Evolutionary conservation across 179 eudicot genomes (phyloP).

Genomic region (Drosera spatulata): DNA sequence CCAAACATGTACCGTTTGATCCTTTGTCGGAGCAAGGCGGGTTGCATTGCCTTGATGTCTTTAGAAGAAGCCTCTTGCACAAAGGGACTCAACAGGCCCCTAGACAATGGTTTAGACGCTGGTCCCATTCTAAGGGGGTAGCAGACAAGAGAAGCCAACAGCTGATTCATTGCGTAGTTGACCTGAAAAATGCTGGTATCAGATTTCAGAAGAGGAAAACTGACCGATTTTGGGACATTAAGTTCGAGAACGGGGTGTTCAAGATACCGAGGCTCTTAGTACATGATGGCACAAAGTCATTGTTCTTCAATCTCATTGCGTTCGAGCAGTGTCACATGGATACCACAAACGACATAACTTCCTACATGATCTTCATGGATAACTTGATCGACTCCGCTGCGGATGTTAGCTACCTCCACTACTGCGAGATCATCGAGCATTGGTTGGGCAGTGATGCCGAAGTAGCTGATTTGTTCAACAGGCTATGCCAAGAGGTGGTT

Average conservation of each 20-base stretch:
- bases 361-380: constrained; percentile 88
- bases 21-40: constrained; percentile 56
- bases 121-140: constrained; percentile 39
- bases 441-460: constrained; percentile 85
- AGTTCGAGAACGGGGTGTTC: constrained; percentile 56
- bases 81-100: constrained; percentile 49
- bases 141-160: constrained; percentile 71
- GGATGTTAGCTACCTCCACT: constrained; percentile 74
- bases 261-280: constrained; percentile 57
- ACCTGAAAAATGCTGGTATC: constrained; percentile 64
- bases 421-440: constrained; percentile 74
- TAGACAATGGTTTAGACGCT: constrained; percentile 46
- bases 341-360: constrained; percentile 65
- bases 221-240: constrained; percentile 76
- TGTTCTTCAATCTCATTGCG: constrained; percentile 78
- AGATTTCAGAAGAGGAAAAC: constrained; percentile 60
- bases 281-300: constrained; percentile 80
- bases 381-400: constrained; percentile 62
- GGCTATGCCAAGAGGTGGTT: constrained; percentile 78
- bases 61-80: constrained; percentile 49
- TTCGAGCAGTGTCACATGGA: constrained; percentile 81
- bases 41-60: constrained; percentile 72
- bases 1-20: constrained; percentile 21
- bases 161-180: constrained; percentile 62
- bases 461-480: constrained; percentile 80